These are phyloP conservation scores for Kodamaea sp. DNA, from an alignment of 1,139 yeast species.

Conservation along the genomic window DNA sequence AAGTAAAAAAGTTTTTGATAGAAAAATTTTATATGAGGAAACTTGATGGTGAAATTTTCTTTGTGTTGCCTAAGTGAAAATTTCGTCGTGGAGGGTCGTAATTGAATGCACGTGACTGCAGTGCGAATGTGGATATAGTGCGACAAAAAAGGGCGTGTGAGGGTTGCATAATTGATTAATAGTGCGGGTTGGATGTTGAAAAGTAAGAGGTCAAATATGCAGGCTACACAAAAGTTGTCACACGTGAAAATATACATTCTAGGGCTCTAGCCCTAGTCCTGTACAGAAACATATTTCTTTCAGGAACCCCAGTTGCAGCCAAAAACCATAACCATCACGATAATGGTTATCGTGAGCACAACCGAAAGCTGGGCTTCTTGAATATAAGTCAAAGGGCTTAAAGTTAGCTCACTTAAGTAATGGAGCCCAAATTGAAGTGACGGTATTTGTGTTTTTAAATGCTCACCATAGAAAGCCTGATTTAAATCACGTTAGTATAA, in stretches of 20 bases:
- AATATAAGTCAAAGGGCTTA: no score
- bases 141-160: not conserved
- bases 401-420: no score
- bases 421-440: no score
- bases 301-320: no score
- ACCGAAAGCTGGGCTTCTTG: no score
- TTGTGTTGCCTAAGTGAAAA: conserved; percentile 12
- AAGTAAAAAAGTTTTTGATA: conserved; percentile 15
- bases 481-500: no score
- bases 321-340: no score
- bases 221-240: not conserved
- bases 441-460: no score
- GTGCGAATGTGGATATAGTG: not conserved
- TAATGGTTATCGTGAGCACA: no score
- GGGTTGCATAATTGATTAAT: not conserved
- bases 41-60: conserved; percentile 16
- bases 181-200: not conserved
- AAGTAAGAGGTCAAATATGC: not conserved
- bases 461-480: no score
- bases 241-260: not conserved
- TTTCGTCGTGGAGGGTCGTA: conserved; percentile 9
- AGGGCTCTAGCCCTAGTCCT: conserved; percentile 10
- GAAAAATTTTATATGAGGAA: conserved; percentile 13
- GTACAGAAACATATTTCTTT: no score
- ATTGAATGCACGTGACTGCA: conserved; percentile 7